Percentiles rank a stretch among this genome's conserved stretches.
These are phyloP conservation scores for Talaromyces piceae DNA, from an alignment of 2,329 filamentous ascomycete species.

Conservation along the genomic window DNA sequence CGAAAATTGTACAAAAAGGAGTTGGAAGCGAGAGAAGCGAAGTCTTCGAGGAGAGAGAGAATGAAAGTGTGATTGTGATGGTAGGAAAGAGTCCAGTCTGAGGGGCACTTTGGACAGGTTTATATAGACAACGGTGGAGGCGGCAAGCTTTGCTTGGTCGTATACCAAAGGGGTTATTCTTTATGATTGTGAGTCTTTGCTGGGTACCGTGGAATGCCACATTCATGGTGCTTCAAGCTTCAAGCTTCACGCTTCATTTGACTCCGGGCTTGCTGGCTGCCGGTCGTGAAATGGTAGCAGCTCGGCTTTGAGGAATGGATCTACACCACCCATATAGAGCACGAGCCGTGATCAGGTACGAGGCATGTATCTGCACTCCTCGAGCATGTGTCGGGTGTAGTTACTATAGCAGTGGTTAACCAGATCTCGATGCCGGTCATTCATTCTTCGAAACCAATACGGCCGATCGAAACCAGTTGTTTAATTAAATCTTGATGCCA, in stretches of 20 bases:
- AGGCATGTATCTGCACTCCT: slow-evolving; percentile 8
- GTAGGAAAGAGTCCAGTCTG: slow-evolving; percentile 13
- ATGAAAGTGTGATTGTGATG: slow-evolving; percentile 21
- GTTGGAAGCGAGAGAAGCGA: slow-evolving; percentile 19
- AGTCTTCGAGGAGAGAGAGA: slow-evolving; percentile 13
- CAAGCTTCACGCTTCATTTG: too few relatives aligned
- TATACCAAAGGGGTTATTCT: slow-evolving; percentile 6
- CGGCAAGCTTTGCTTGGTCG: slow-evolving; percentile 13
- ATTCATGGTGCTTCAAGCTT: slow-evolving; percentile 19
- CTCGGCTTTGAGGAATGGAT: slow-evolving; percentile 19
- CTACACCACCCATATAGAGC: slow-evolving; percentile 10
- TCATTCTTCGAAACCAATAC: too few relatives aligned
- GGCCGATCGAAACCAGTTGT: too few relatives aligned
- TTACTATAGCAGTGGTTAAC: too few relatives aligned
- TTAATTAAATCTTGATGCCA: too few relatives aligned
- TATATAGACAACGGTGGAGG: slow-evolving; percentile 28
- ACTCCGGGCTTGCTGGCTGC: slow-evolving; percentile 3
- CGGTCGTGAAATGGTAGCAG: slow-evolving; percentile 11
- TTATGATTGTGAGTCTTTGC: slow-evolving; percentile 9
- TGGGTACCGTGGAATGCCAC: slow-evolving; percentile 23
- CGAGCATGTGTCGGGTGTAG: slow-evolving; percentile 2
- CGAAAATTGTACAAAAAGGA: slow-evolving; percentile 16
- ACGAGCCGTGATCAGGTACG: slow-evolving; percentile 9
- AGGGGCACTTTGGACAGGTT: slow-evolving; percentile 16
- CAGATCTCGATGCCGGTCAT: too few relatives aligned